A percentile compares a stretch with the other conserved stretches of the same genome.
These are phyloP conservation scores for Schizophyllum amplum DNA, from an alignment of 1,284 basidiomycete species.

Conservation along the genomic window DNA sequence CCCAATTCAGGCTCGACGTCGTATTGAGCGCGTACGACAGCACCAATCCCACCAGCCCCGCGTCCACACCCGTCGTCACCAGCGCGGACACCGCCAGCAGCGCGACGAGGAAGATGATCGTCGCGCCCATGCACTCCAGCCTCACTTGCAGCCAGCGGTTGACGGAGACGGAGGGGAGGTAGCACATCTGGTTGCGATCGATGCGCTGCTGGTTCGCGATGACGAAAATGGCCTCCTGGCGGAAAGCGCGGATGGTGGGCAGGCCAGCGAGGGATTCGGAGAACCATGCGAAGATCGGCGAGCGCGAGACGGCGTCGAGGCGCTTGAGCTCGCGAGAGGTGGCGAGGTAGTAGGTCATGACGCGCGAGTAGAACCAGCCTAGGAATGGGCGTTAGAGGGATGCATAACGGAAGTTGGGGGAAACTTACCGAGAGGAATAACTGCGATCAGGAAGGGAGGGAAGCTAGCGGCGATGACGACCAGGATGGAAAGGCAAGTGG, in stretches of 20 bases:
- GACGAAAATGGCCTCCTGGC: constrained; percentile 68
- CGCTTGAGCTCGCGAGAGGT: constrained; percentile 91
- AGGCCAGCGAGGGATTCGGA: constrained; percentile 82
- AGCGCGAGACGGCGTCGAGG: constrained; percentile 83
- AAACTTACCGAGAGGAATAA: constrained; percentile 70
- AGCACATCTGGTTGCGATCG: constrained; percentile 81
- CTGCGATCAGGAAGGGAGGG: constrained; percentile 73
- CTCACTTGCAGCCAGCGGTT: constrained; percentile 79
- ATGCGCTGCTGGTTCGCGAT: constrained; percentile 73
- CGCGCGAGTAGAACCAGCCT: constrained; percentile 24
- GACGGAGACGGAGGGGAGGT: constrained; percentile 62
- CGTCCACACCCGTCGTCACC: constrained; percentile 70
- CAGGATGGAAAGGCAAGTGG: constrained; percentile 64
- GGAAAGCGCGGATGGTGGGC: constrained; percentile 80
- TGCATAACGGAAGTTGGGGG: constrained; percentile 37
- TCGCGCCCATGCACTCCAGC: constrained; percentile 77
- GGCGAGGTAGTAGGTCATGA: constrained; percentile 66
- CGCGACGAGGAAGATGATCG: constrained; percentile 75
- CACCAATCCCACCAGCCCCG: constrained; percentile 88
- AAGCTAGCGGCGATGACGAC: constrained; percentile 76
- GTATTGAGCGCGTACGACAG: constrained; percentile 81
- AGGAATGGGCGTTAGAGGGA: not conserved
- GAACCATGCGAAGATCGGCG: constrained; percentile 88
- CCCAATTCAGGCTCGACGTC: constrained; percentile 64
- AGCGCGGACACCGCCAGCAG: constrained; percentile 65